A percentile compares a stretch with the other conserved stretches of the same genome.
Conservation (phyloP, 2,329 filamentous ascomycete species). For the Magnaporthiopsis rhizophila region DNA sequence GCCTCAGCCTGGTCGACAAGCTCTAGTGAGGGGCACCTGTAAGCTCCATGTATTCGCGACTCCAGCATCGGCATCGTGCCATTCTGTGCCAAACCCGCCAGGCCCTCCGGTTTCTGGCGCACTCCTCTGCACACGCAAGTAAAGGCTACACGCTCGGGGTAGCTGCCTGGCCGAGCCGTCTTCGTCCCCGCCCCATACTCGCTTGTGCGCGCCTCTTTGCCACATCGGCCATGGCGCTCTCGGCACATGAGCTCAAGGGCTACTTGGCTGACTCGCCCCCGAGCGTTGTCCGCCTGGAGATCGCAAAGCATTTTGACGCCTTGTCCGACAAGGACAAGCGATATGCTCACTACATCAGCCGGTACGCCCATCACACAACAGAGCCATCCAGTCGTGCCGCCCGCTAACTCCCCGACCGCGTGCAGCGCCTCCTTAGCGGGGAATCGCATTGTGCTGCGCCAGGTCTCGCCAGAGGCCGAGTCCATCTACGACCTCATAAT, state of each 20-base stretch:
- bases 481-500: slow-evolving; percentile 76
- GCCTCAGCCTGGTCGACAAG: too few species aligned
- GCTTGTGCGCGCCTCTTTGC: slow-evolving; percentile 7
- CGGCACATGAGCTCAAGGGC: slow-evolving; percentile 56
- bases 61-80: not conserved
- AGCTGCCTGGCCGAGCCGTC: not conserved
- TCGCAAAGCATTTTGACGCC: slow-evolving; percentile 86
- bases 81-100: not conserved
- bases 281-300: slow-evolving; percentile 76
- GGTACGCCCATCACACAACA: slow-evolving; percentile 37
- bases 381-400: not conserved
- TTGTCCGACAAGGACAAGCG: slow-evolving; percentile 61
- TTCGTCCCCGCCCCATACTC: not conserved
- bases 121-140: not conserved
- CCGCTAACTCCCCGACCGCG: not conserved
- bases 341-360: slow-evolving; percentile 86
- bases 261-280: slow-evolving; percentile 90
- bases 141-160: not conserved
- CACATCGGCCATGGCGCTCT: slow-evolving; percentile 36
- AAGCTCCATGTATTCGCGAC: not conserved
- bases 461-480: slow-evolving; percentile 76
- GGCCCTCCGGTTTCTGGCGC: not conserved
- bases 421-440: slow-evolving; percentile 67
- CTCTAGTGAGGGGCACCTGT: not conserved
- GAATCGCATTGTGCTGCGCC: slow-evolving; percentile 69